A percentile compares a stretch with the other conserved stretches of the same genome.
Evolutionary conservation across 345 rosid species (phyloP).

Genomic region (Rhodomyrtus tomentosa): DNA sequence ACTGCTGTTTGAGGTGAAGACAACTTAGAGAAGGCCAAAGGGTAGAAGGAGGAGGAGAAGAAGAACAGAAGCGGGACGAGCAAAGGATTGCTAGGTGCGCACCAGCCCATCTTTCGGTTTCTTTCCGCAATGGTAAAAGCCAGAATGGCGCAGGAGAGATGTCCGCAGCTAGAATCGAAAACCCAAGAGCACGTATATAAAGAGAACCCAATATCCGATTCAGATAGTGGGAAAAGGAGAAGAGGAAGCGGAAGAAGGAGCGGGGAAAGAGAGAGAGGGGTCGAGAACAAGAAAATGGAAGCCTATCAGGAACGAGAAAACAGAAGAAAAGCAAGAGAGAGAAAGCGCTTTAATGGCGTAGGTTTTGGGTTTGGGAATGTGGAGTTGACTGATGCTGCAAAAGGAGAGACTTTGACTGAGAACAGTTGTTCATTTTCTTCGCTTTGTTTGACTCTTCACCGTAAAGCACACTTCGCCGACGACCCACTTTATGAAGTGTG

Average conservation of each 20-base stretch:
- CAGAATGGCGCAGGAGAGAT: not conserved
- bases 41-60: not conserved
- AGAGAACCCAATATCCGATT: not conserved
- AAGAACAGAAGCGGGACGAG: not conserved
- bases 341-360: not conserved
- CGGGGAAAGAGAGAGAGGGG: not conserved
- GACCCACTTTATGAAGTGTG: not conserved
- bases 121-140: not conserved
- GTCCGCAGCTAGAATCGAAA: not conserved
- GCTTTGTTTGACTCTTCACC: not conserved
- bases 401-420: constrained; percentile 1
- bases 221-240: not conserved
- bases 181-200: not conserved
- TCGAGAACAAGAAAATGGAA: not conserved
- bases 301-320: not conserved
- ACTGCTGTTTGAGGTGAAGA: constrained; percentile 14
- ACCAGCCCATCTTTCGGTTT: not conserved
- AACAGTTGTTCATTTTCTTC: not conserved
- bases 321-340: not conserved
- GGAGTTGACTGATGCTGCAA: constrained; percentile 10
- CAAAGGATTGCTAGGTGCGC: not conserved
- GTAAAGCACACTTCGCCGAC: not conserved
- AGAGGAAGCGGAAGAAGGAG: not conserved
- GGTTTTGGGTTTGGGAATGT: constrained; percentile 16
- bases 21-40: constrained; percentile 15